Conservation (phyloP, 2,329 filamentous ascomycete species). For the Penicillium sp. region DNA sequence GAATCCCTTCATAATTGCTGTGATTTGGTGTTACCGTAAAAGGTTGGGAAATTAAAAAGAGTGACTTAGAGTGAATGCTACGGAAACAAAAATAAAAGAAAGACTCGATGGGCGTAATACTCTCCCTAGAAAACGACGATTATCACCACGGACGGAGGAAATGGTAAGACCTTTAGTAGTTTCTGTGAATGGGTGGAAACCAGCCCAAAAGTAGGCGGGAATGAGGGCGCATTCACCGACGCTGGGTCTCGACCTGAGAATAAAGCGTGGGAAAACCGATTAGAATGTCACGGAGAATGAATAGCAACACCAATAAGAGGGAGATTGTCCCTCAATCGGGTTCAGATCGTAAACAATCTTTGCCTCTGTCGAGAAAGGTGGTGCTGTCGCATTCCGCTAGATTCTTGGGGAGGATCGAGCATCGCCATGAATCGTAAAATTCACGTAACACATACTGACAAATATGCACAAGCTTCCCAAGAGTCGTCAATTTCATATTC, state of each 20-base stretch:
- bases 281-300: slow-evolving; percentile 27
- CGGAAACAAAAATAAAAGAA: slow-evolving; percentile 19
- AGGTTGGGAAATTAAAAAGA: slow-evolving; percentile 18
- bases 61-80: slow-evolving; percentile 17
- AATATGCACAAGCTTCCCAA: neutral
- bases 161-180: slow-evolving; percentile 24
- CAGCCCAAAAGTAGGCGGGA: neutral
- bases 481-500: neutral
- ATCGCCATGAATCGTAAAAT: slow-evolving; percentile 18
- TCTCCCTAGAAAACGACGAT: slow-evolving; percentile 6
- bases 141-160: neutral
- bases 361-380: slow-evolving; percentile 2
- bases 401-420: slow-evolving; percentile 3
- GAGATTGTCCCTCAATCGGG: neutral
- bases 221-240: neutral
- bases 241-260: neutral
- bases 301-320: neutral
- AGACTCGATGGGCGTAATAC: slow-evolving; percentile 14
- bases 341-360: slow-evolving; percentile 16
- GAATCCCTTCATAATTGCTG: slow-evolving; percentile 37
- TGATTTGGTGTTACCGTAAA: slow-evolving; percentile 11
- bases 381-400: slow-evolving; percentile 19
- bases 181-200: slow-evolving; percentile 17
- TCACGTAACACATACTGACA: neutral
- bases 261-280: slow-evolving; percentile 1